Evolutionary conservation across 176 grass and related monocot species (phyloP).

Genomic region (Neostapfia colusana): DNA sequence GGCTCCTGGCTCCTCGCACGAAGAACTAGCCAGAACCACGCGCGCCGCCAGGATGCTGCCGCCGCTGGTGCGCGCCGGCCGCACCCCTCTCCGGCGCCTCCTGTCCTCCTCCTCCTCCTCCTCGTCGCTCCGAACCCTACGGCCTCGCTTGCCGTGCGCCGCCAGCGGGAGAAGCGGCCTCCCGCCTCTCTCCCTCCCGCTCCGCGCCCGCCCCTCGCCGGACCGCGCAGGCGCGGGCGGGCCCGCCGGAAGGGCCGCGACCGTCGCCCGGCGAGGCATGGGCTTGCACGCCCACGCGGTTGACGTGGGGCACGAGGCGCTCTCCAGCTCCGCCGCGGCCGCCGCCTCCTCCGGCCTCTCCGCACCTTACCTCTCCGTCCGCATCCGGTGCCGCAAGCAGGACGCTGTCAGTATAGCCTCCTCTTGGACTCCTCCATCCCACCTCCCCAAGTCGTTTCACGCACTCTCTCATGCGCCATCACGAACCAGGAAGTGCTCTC

Average conservation of each 20-base stretch:
- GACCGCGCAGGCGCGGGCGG: not conserved
- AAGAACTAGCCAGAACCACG: too few species aligned
- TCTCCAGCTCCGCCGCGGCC: slow-evolving; percentile 23
- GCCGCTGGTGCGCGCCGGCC: slow-evolving; percentile 34
- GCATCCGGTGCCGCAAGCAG: slow-evolving; percentile 62
- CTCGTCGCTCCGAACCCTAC: slow-evolving; percentile 1
- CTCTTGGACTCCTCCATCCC: not conserved
- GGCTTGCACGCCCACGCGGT: slow-evolving; percentile 29
- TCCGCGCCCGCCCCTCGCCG: slow-evolving; percentile 15
- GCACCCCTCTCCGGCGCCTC: slow-evolving; percentile 38
- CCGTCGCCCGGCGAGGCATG: slow-evolving; percentile 13
- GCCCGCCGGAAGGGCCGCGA: not conserved
- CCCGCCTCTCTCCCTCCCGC: slow-evolving; percentile 25
- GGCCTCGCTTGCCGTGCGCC: not conserved
- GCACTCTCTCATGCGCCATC: not conserved
- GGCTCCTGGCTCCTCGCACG: too few species aligned
- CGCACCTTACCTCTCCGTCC: slow-evolving; percentile 59
- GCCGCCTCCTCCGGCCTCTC: slow-evolving; percentile 27
- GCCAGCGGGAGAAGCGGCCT: not conserved
- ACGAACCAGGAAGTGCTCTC: slow-evolving; percentile 65
- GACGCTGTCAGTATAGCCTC: slow-evolving; percentile 60
- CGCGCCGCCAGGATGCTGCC: slow-evolving; percentile 35
- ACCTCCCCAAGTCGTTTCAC: slow-evolving; percentile 7
- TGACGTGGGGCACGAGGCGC: not conserved
- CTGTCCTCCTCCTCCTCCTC: slow-evolving; percentile 12